Evolutionary conservation across 2,329 filamentous ascomycete species (phyloP).

Genomic region (Pseudopithomyces chartarum): DNA sequence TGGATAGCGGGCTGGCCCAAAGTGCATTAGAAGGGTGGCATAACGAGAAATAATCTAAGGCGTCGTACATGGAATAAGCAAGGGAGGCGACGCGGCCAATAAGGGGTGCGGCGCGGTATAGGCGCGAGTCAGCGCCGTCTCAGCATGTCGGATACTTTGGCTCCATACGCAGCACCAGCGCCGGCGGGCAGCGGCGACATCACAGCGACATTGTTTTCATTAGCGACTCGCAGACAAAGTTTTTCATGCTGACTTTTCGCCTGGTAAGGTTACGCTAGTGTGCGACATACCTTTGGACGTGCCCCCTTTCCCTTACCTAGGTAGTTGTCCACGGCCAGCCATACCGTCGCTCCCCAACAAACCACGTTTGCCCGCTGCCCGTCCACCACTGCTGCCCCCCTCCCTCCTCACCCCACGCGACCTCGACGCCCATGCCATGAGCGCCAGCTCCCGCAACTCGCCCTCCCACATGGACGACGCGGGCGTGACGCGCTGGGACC

Average conservation of each 20-base stretch:
- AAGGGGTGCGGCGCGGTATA: conserved; percentile 22
- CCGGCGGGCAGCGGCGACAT: conserved; percentile 3
- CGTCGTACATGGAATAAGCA: conserved; percentile 34
- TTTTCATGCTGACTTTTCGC: conserved; percentile 3
- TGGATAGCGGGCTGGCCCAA: conserved; percentile 7
- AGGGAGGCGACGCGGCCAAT: conserved; percentile 31
- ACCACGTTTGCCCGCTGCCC: conserved; percentile 5
- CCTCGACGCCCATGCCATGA: conserved; percentile 24
- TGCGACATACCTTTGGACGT: background rate
- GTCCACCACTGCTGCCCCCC: background rate
- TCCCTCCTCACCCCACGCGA: background rate
- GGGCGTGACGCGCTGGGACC: conserved; percentile 41
- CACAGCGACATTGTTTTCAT: conserved; percentile 1
- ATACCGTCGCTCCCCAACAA: conserved; percentile 3
- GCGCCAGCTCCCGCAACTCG: conserved; percentile 29
- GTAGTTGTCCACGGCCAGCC: background rate
- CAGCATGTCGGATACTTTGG: conserved; percentile 9
- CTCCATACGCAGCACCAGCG: background rate
- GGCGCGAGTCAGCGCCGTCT: conserved; percentile 34
- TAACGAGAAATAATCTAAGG: conserved; percentile 28
- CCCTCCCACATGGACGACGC: conserved; percentile 32
- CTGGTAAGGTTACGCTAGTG: conserved; percentile 5
- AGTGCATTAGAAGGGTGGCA: conserved; percentile 27
- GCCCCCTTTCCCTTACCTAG: conserved; percentile 7
- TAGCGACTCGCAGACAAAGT: background rate